Base-by-base conservation (phyloP, 345 rosid species). In the Citrus maxima region DNA sequence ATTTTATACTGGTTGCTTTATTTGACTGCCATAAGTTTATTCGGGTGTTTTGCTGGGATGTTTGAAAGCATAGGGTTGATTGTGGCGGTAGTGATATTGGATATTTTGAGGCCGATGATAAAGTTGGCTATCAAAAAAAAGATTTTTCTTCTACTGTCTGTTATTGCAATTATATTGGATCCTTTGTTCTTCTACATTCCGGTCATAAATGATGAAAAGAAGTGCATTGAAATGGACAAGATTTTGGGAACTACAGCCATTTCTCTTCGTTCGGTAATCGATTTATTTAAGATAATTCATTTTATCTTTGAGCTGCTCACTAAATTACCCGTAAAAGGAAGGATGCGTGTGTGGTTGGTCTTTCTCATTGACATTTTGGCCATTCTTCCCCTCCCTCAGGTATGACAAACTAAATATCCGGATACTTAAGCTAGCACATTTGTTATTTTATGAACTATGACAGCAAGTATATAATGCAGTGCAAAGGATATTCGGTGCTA, bases 171-270 rank as follows among this genome's bases (percentile, higher is more conserved):
- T 16, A 14, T 28, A 63, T 19, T 65, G 22, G 83, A 81, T 59
- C 81, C 77, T 37, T 72, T 79, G 70, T 78, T 78, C 76, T 78
- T 63, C 34, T 78, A 78, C 65, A 64, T 18, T 21, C 77, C 72
- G 0, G 78, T 73, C 5, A 51, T 74, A 3, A 40, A 67, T 30
- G 63, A 67, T 28, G 63, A 25, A 38, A 67, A 67, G 1, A 79
- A 74, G 49, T 74, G 74, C 70, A 16, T 74, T 32, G 24, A n/a
- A 28, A 28, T 59, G 12, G 82, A 79, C 54, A 49, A 21, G n/a
- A 67, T 68, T 34, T 19, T 63, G 22, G 38, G 22, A 19, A 63
- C 7, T 27, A 16, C 19, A n/a, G 14, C 28, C 0, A 38, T 2
- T 67, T 7, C 10, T 67, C 72, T 40, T 5, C 19, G 30, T 38